Percentiles rank a stretch among this genome's conserved stretches.
phyloP scores from a whole-genome alignment of 192 early-diverging fungal genomes.

The Coemansia sp. region DNA sequence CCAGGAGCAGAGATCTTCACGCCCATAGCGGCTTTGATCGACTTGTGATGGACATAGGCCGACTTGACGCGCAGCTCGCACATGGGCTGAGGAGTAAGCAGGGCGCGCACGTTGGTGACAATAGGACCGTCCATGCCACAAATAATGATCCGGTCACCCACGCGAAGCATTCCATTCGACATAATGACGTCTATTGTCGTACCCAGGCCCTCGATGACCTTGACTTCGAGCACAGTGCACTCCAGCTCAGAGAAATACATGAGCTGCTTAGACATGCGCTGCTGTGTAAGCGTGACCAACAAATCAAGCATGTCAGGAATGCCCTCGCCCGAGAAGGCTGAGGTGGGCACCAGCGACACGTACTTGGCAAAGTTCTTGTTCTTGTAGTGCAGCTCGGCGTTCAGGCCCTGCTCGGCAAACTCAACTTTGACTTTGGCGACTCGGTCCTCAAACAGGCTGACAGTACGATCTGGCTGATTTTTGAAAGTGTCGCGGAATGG shows the following conservation, averaged over 20 bases:
- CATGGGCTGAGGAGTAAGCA: slow-evolving; percentile 99
- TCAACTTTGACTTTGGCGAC: slow-evolving; percentile 66
- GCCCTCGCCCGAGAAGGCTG: slow-evolving; percentile 98
- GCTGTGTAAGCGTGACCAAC: slow-evolving; percentile 90
- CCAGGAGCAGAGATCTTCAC: slow-evolving; percentile 95
- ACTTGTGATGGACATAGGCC: slow-evolving; percentile 93
- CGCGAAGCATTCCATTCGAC: slow-evolving; percentile 90
- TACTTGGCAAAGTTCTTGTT: slow-evolving; percentile 95
- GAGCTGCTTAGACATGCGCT: slow-evolving; percentile 87
- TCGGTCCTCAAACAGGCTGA: too few relatives aligned
- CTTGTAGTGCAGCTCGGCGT: slow-evolving; percentile 90
- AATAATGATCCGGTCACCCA: slow-evolving; percentile 94
- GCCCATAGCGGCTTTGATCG: slow-evolving; percentile 95
- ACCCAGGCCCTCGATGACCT: slow-evolving; percentile 97
- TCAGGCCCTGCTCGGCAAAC: slow-evolving; percentile 97
- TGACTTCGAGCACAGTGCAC: slow-evolving; percentile 98
- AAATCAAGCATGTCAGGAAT: slow-evolving; percentile 96
- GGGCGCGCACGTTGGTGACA: slow-evolving; percentile 87
- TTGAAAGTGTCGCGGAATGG: slow-evolving; percentile 80
- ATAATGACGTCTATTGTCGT: slow-evolving; percentile 97
- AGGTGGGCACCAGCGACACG: slow-evolving; percentile 96
- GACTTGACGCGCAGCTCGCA: slow-evolving; percentile 97
- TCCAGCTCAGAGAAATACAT: slow-evolving; percentile 97
- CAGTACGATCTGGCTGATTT: slow-evolving; percentile 65
- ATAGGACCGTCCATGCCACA: slow-evolving; percentile 92